Evolutionary conservation across 805 yeast genomes (phyloP), one percentile per base, ranked within the genome.

Genomic region (Sugiyamaella mastotermitis): DNA sequence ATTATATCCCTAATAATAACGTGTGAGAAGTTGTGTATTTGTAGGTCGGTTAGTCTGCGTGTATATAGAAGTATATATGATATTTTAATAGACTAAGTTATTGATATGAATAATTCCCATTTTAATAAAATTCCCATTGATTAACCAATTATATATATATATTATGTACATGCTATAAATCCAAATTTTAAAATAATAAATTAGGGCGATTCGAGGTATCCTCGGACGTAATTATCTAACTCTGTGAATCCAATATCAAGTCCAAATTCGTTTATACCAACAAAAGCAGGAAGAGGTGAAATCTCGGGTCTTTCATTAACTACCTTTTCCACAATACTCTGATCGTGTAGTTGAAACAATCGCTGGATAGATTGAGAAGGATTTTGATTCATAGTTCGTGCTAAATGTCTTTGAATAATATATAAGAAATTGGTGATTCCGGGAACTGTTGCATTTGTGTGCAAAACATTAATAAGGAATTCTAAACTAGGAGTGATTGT

Each of bases 171-270:
- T n/a, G n/a, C n/a, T n/a, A n/a, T n/a, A n/a, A n/a, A n/a, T n/a
- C n/a, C n/a, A n/a, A n/a, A n/a, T n/a, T n/a, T n/a, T n/a, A n/a
- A n/a, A n/a, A n/a, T n/a, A n/a, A n/a, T n/a, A n/a, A 27, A 27
- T 27, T 15, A 27, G 18, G 9, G 9, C 10, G 9, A 7, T 15
- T 27, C 30, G 5, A 35, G 17, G 13, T 21, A 20, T 3, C 19
- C 38, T n/a, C 26, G 38, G 33, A 35, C 38, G 15, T 35, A 24
- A 4, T 29, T 20, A 25, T 35, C 38, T 11, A 35, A 25, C 32
- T 35, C 38, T 22, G 26, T 24, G 16, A 35, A 35, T 18, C 28
- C 26, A 27, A 35, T 16, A 11, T 24, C 38, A n/a, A 35, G 19
- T 4, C 28, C 28, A 18, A 25, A 31, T 4, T 16, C 32, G 11